These are phyloP conservation scores for Penicillium sp. DNA, from an alignment of 2,329 filamentous ascomycete genomes.

Conservation along the genomic window DNA sequence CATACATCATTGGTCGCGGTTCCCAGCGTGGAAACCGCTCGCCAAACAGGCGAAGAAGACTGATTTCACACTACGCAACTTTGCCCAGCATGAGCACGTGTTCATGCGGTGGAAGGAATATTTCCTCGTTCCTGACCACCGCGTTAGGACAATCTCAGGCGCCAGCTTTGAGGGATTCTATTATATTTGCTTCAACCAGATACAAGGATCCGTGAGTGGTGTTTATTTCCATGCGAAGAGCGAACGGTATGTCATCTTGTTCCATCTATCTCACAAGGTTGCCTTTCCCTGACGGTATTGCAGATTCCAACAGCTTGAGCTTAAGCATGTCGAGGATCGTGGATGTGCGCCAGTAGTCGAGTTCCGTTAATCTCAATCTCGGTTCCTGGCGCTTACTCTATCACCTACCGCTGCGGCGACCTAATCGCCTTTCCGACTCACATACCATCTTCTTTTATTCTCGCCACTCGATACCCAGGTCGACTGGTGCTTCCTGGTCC, in stretches of 20 bases:
- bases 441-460: not conserved
- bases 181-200: slow-evolving; percentile 98
- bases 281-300: slow-evolving; percentile 16
- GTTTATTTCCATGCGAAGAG: slow-evolving; percentile 99
- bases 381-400: slow-evolving; percentile 19
- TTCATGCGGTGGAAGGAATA: slow-evolving; percentile 99
- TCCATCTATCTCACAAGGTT: not conserved
- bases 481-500: slow-evolving; percentile 16
- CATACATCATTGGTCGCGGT: slow-evolving; percentile 89
- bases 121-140: slow-evolving; percentile 93
- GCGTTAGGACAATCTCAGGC: slow-evolving; percentile 85
- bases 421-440: not conserved
- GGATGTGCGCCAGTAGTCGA: slow-evolving; percentile 87
- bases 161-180: slow-evolving; percentile 99
- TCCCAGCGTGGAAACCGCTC: slow-evolving; percentile 82
- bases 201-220: slow-evolving; percentile 81
- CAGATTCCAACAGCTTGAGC: slow-evolving; percentile 89
- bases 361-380: slow-evolving; percentile 67
- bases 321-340: slow-evolving; percentile 83
- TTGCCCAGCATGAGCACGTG: slow-evolving; percentile 80
- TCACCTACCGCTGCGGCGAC: slow-evolving; percentile 1
- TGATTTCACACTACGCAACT: slow-evolving; percentile 67
- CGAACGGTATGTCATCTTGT: slow-evolving; percentile 73
- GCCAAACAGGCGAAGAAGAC: slow-evolving; percentile 64
- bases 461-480: slow-evolving; percentile 4